Conservation (phyloP, 2,329 filamentous ascomycete genomes). For the Graphiopsis chlorocephala region DNA sequence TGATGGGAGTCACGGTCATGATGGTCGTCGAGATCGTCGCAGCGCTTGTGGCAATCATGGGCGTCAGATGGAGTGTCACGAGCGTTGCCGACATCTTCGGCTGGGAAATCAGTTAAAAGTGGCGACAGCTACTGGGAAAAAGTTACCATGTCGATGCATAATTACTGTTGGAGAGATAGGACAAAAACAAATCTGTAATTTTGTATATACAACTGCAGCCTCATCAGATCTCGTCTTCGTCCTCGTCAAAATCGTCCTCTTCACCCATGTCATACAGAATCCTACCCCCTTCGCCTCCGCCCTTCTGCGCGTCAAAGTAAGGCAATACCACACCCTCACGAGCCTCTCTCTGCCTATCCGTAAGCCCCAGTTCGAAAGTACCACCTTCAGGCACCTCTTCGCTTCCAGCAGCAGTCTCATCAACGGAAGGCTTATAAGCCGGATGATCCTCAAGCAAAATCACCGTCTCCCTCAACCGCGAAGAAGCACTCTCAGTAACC, state of each 20-base stretch:
- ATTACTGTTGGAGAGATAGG: background rate
- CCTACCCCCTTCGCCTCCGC: slow-evolving; percentile 77
- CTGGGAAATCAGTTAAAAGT: slow-evolving; percentile 48
- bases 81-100: slow-evolving; percentile 89
- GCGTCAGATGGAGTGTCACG: slow-evolving; percentile 71
- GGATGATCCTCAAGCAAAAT: slow-evolving; percentile 75
- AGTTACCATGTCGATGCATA: background rate
- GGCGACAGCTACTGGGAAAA: background rate
- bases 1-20: slow-evolving; percentile 72
- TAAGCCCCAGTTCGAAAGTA: slow-evolving; percentile 83
- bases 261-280: slow-evolving; percentile 96
- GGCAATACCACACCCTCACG: slow-evolving; percentile 87
- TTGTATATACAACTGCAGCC: background rate
- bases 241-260: slow-evolving; percentile 95
- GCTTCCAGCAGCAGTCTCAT: slow-evolving; percentile 25
- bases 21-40: slow-evolving; percentile 74
- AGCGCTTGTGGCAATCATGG: slow-evolving; percentile 68
- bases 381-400: slow-evolving; percentile 45
- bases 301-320: slow-evolving; percentile 93
- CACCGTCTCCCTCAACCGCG: slow-evolving; percentile 36
- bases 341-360: slow-evolving; percentile 83
- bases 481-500: slow-evolving; percentile 17
- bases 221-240: slow-evolving; percentile 80
- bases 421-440: slow-evolving; percentile 48
- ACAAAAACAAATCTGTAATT: background rate